Conservation (phyloP, 2,329 filamentous ascomycete genomes). For the Gaeumannomyces tritici region DNA sequence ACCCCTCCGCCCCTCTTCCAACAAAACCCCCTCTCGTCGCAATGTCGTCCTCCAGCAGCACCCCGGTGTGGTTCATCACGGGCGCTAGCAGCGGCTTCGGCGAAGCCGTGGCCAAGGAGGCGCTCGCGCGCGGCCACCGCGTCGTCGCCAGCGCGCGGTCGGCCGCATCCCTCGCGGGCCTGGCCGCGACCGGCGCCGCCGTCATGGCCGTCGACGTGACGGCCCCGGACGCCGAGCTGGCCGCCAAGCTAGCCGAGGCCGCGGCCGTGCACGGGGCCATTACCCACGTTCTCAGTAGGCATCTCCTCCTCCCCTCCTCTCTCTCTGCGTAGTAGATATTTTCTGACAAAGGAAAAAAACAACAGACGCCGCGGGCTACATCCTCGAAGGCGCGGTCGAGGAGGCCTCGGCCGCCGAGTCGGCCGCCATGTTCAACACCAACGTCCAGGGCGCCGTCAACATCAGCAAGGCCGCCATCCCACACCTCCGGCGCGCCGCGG, state of each 20-base stretch:
- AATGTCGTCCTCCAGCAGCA: neutral
- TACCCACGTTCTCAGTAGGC: neutral
- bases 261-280: neutral
- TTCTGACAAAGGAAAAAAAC: neutral
- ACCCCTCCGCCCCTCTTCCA: no score
- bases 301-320: neutral
- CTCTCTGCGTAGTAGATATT: neutral
- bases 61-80: conserved; percentile 25
- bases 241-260: neutral
- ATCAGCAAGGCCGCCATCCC: conserved; percentile 3
- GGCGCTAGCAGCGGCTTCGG: conserved; percentile 32
- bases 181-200: conserved; percentile 21
- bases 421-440: neutral
- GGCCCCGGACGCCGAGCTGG: conserved; percentile 1
- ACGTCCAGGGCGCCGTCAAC: conserved; percentile 4
- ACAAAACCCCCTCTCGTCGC: neutral
- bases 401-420: neutral
- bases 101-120: conserved; percentile 20
- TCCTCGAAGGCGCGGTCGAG: conserved; percentile 2
- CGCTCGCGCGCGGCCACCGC: conserved; percentile 26
- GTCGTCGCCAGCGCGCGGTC: conserved; percentile 27
- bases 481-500: neutral
- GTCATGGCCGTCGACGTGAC: conserved; percentile 2
- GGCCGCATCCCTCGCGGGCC: neutral
- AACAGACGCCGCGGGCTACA: neutral